These are phyloP conservation scores for Acanthochlamys bracteata DNA, from an alignment of 106 monocot species.

Conservation along the genomic window DNA sequence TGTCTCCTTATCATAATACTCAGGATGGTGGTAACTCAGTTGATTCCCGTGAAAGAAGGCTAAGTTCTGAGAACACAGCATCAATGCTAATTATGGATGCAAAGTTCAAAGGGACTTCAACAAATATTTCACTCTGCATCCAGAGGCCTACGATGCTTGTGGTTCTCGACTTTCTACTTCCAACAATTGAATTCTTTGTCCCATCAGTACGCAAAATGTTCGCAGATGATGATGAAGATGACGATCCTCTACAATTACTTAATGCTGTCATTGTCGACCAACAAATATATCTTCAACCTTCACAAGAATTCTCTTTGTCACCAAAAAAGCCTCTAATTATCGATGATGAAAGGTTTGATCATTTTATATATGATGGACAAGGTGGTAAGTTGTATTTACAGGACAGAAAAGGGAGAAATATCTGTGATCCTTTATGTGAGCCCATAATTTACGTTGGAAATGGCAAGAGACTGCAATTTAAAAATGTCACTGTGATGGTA, in stretches of 20 bases:
- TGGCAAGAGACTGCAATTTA: constrained; percentile 85
- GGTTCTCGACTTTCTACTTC: constrained; percentile 85
- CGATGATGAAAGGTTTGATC: constrained; percentile 78
- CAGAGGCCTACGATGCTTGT: constrained; percentile 92
- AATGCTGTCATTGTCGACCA: constrained; percentile 57
- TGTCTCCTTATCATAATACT: constrained; percentile 17
- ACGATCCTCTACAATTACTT: constrained; percentile 25
- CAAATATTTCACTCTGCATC: constrained; percentile 57
- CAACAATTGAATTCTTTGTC: constrained; percentile 74
- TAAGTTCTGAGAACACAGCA: constrained; percentile 30
- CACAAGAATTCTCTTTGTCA: constrained; percentile 50
- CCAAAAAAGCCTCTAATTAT: constrained; percentile 66
- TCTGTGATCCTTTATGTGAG: constrained; percentile 31
- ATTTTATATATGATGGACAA: constrained; percentile 93
- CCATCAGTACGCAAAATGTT: constrained; percentile 63
- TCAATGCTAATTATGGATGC: constrained; percentile 97
- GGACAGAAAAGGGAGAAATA: constrained; percentile 37
- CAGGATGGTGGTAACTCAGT: constrained; percentile 9
- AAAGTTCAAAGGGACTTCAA: constrained; percentile 40
- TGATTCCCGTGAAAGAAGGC: constrained; percentile 19
- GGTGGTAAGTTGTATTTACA: constrained; percentile 71
- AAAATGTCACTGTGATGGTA: constrained; percentile 85
- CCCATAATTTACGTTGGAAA: constrained; percentile 64
- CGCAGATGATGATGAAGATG: constrained; percentile 61
- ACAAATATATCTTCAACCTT: constrained; percentile 55